Conservation (phyloP, 495 filamentous ascomycete species). For the Annulohypoxylon bovei region DNA sequence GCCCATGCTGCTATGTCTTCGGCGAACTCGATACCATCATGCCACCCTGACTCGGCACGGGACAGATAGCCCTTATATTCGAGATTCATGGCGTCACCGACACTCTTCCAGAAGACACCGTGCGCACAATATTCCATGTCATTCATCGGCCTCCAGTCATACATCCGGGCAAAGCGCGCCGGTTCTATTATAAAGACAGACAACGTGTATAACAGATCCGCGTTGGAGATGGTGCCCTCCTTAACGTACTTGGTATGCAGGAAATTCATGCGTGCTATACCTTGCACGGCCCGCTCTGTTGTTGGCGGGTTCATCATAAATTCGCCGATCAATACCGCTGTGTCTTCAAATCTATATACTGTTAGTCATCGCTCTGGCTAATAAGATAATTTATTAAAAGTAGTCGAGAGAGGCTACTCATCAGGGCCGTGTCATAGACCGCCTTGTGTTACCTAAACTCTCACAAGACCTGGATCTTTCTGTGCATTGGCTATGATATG, state of each 20-base stretch:
- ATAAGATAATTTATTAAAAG: neutral
- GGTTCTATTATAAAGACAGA: conserved; percentile 70
- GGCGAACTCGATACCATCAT: conserved; percentile 71
- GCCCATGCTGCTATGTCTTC: conserved; percentile 71
- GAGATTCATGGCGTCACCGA: conserved; percentile 71
- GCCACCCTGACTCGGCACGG: conserved; percentile 54
- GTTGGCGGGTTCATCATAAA: conserved; percentile 54
- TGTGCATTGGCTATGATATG: neutral
- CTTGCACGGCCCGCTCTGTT: conserved; percentile 57
- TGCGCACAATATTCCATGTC: conserved; percentile 73
- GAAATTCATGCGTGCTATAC: conserved; percentile 72
- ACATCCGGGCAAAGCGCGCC: conserved; percentile 63
- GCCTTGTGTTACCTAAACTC: neutral
- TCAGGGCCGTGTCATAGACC: neutral
- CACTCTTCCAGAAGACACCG: conserved; percentile 71
- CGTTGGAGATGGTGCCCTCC: conserved; percentile 68
- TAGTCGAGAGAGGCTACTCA: neutral
- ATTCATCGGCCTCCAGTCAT: conserved; percentile 71
- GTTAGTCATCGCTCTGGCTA: neutral
- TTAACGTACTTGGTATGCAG: conserved; percentile 69
- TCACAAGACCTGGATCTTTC: neutral
- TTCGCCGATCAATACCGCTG: conserved; percentile 66
- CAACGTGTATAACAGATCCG: conserved; percentile 75
- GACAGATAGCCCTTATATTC: conserved; percentile 54
- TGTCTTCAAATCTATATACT: conserved; percentile 66